phyloP scores from a whole-genome alignment of 2,329 filamentous ascomycete species.

The Colletotrichum theobromicola region DNA sequence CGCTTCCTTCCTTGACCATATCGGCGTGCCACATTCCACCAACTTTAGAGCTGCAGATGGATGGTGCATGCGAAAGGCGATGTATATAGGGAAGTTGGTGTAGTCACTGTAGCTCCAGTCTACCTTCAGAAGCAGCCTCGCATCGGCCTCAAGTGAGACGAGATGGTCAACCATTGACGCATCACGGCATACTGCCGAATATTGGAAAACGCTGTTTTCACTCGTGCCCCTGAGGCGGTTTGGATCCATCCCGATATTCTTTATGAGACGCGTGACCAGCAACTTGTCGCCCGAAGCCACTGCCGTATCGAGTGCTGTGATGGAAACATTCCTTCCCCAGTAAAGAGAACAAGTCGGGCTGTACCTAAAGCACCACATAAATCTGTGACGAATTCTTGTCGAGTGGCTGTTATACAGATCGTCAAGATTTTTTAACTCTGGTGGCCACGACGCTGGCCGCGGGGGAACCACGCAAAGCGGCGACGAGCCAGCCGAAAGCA shows the following conservation, averaged over 20 bases:
- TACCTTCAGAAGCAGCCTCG: background rate
- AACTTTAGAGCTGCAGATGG: background rate
- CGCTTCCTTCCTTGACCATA: background rate
- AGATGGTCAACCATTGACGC: background rate
- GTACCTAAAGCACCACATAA: background rate
- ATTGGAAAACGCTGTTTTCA: background rate
- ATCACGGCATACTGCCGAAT: background rate
- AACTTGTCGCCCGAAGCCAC: background rate
- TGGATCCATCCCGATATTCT: background rate
- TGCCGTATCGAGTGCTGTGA: background rate
- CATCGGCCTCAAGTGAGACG: background rate
- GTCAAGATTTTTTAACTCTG: background rate
- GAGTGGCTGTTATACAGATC: background rate
- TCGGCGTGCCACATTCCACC: background rate
- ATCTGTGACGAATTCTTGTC: too few species aligned
- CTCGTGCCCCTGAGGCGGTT: accelerated
- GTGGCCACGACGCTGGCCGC: background rate
- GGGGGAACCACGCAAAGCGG: background rate
- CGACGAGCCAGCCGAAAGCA: background rate
- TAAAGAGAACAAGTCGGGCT: background rate
- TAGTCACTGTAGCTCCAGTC: accelerated
- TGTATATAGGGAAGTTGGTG: accelerated
- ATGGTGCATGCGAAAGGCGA: background rate
- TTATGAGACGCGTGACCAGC: background rate
- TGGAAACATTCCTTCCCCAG: background rate